phyloP scores from a whole-genome alignment of 2,329 filamentous ascomycete species.

The Xylariaceae sp. region DNA sequence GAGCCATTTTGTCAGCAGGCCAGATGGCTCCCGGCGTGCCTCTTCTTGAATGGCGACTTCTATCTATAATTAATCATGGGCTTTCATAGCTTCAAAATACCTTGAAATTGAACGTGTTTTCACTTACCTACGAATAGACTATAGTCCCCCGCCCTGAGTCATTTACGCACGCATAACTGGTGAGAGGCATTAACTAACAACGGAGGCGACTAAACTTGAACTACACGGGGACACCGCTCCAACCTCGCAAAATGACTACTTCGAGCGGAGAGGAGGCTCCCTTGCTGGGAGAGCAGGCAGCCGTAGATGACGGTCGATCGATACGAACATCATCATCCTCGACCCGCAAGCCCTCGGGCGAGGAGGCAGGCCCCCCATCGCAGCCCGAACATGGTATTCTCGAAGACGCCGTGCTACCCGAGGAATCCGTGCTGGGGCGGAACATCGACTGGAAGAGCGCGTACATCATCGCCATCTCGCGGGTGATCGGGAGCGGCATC shows the following conservation, averaged over 20 bases:
- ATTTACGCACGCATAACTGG: neutral
- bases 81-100: slow-evolving; percentile 3
- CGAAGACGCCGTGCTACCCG: slow-evolving; percentile 62
- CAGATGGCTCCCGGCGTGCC: slow-evolving; percentile 16
- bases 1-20: slow-evolving; percentile 27
- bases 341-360: slow-evolving; percentile 12
- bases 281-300: slow-evolving; percentile 13
- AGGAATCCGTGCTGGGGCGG: slow-evolving; percentile 60
- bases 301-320: slow-evolving; percentile 13
- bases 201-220: neutral
- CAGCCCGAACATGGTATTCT: slow-evolving; percentile 39
- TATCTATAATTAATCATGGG: slow-evolving; percentile 8
- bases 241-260: slow-evolving; percentile 12
- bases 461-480: slow-evolving; percentile 68
- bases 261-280: slow-evolving; percentile 19
- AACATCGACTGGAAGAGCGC: slow-evolving; percentile 65
- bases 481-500: slow-evolving; percentile 71
- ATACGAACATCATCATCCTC: slow-evolving; percentile 15
- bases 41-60: slow-evolving; percentile 1
- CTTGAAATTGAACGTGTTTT: slow-evolving; percentile 1
- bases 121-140: too few species aligned
- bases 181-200: neutral
- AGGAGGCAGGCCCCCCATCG: slow-evolving; percentile 15
- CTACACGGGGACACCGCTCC: slow-evolving; percentile 1
- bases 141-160: neutral